Evolutionary conservation across 176 grass and related monocot genomes (phyloP), one percentile per base, ranked within the genome.

Genomic region (Eremochloa ophiuroides): DNA sequence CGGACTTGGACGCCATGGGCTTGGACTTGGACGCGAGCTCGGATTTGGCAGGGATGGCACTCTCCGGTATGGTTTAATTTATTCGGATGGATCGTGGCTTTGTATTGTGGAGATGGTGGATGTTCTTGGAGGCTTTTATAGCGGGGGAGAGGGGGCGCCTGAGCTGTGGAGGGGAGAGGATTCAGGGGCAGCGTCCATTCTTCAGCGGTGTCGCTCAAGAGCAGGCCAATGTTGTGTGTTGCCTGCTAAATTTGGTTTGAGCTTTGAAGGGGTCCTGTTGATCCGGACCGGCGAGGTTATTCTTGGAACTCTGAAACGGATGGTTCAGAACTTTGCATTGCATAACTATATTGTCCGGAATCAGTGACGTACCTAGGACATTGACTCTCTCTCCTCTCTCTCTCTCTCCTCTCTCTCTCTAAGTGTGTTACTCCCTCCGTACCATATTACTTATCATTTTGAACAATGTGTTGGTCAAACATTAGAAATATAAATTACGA

Each of bases 1-100:
- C 39, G 83, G 23, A 82, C 38, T 75, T 89, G 43, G 73, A 69
- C 23, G 83, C 73, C 88, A 89, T 89, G 22, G 58, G 16, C 60
- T 44, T 41, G n/a, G n/a, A n/a, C 42, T 63, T 12, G 55, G 20
- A 66, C 65, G 33, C 3, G 35, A 27, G 33, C 25, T 35, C 6
- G 26, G 30, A 34, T 27, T 83, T 72, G 44, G 35, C 28, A 20
- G 65, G 40, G 44, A 37, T 29, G 75, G 63, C 8, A 8, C 15
- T 47, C 30, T 75, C 34, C 10, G 2, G 56, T n/a, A n/a, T n/a
- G n/a, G n/a, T n/a, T n/a, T n/a, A n/a, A n/a, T 76, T 89, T 85
- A 64, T 75, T 85, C 18, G 26, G 25, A 5, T 79, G 58, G 80
- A 53, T 70, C 74, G 26, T 27, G 47, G 47, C n/a, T 35, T 67